phyloP scores from a whole-genome alignment of 768 basidiomycete genomes.

The Rhodotorula diobovata region DNA sequence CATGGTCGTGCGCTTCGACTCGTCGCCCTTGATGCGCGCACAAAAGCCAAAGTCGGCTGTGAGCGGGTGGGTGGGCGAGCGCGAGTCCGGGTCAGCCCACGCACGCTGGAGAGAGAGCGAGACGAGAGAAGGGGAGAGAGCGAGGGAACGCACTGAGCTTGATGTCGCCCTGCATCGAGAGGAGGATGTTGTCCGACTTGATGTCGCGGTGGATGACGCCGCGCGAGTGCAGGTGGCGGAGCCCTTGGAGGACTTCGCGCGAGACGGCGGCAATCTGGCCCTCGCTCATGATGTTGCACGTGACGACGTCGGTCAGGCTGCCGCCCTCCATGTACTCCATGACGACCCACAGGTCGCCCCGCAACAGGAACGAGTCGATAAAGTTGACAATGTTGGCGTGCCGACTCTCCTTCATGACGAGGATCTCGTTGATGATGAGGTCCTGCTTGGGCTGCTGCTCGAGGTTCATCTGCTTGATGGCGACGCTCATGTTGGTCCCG shows the following conservation, averaged over 20 bases:
- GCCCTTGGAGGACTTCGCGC: slow-evolving; percentile 83
- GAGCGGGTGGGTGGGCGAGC: too few relatives aligned
- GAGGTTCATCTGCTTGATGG: slow-evolving; percentile 99
- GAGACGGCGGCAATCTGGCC: slow-evolving; percentile 97
- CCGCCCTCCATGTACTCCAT: slow-evolving; percentile 60
- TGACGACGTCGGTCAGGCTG: slow-evolving; percentile 88
- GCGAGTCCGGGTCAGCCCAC: too few relatives aligned
- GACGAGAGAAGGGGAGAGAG: too few relatives aligned
- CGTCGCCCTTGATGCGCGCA: slow-evolving; percentile 67
- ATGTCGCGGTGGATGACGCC: slow-evolving; percentile 99
- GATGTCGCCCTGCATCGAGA: slow-evolving; percentile 90
- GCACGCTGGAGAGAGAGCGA: too few relatives aligned
- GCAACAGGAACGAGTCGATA: slow-evolving; percentile 95
- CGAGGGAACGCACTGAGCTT: slow-evolving; percentile 67
- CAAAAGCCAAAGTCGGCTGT: slow-evolving; percentile 87
- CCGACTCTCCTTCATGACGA: slow-evolving; percentile 90
- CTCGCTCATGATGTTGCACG: slow-evolving; percentile 83
- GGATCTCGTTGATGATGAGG: slow-evolving; percentile 98
- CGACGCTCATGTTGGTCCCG: slow-evolving; percentile 85
- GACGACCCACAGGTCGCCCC: slow-evolving; percentile 98
- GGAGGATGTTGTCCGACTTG: slow-evolving; percentile 94
- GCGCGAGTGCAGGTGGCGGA: slow-evolving; percentile 90
- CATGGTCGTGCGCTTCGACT: slow-evolving; percentile 90
- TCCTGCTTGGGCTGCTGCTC: slow-evolving; percentile 99
- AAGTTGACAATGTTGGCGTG: slow-evolving; percentile 97